Conservation (phyloP, 495 filamentous ascomycete genomes). For the Penicillium odoratum region DNA sequence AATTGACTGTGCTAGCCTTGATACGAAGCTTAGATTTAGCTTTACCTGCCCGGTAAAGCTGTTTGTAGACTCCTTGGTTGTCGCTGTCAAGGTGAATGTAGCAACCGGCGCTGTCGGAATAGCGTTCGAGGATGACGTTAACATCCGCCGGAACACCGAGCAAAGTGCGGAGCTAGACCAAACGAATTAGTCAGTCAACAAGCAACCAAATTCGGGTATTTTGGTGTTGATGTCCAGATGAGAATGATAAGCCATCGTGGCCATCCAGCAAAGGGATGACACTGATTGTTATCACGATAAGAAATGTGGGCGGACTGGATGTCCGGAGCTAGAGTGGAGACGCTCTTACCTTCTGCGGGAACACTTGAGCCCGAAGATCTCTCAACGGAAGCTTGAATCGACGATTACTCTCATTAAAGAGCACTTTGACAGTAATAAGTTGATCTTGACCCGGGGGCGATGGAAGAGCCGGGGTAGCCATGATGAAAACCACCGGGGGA, state of each 20-base stretch:
- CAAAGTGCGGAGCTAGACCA: constrained; percentile 67
- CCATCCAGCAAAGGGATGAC: constrained; percentile 7
- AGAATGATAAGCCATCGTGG: constrained; percentile 1
- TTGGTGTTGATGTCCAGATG: constrained; percentile 4
- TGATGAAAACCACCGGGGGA: constrained; percentile 20
- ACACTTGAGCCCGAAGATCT: constrained; percentile 72
- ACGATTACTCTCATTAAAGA: constrained; percentile 67
- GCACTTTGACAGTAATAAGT: constrained; percentile 82
- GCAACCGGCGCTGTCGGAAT: constrained; percentile 85
- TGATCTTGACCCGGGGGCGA: constrained; percentile 60
- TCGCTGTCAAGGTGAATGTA: constrained; percentile 76
- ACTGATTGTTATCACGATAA: constrained; percentile 22
- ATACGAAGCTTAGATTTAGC: constrained; percentile 97
- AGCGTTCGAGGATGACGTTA: constrained; percentile 82
- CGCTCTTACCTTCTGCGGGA: constrained; percentile 80
- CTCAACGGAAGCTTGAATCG: constrained; percentile 88
- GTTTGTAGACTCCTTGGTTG: constrained; percentile 88
- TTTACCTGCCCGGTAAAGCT: constrained; percentile 94
- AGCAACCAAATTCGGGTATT: constrained; percentile 1
- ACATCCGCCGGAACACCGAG: constrained; percentile 69
- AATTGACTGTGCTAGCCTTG: constrained; percentile 56
- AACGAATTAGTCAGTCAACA: constrained; percentile 22
- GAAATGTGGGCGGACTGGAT: constrained; percentile 22
- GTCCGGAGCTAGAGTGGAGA: constrained; percentile 42
- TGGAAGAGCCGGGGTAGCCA: constrained; percentile 34